Percentiles rank a stretch among this genome's conserved stretches.
Conservation (phyloP, 2,329 filamentous ascomycete genomes). For the Cladorrhinum sp. region DNA sequence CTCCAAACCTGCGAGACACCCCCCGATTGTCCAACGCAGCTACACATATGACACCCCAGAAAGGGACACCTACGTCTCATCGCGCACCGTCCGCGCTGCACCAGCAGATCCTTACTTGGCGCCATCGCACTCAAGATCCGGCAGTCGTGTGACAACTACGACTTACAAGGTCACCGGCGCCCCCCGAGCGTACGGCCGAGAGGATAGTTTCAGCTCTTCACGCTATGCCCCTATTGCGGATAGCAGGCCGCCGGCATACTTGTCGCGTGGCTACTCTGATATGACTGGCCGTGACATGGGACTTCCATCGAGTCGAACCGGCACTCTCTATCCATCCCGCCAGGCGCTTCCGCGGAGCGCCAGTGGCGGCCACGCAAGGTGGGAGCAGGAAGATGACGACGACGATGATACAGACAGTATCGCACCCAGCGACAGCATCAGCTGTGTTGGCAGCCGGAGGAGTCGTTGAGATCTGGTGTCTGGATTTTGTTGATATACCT, state of each 20-base stretch:
- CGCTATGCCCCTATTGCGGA: constrained; percentile 12
- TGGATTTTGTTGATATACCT: background rate
- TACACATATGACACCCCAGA: constrained; percentile 37
- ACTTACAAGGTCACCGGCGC: constrained; percentile 23
- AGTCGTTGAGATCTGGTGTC: constrained; percentile 22
- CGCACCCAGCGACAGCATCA: constrained; percentile 60
- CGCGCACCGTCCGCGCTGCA: constrained; percentile 36
- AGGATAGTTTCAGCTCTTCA: constrained; percentile 21
- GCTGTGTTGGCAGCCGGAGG: constrained; percentile 51
- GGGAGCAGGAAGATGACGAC: constrained; percentile 30
- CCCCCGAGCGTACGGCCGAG: constrained; percentile 21
- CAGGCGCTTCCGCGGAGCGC: constrained; percentile 41
- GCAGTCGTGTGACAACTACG: constrained; percentile 29
- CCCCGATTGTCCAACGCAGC: constrained; percentile 29
- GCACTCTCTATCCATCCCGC: constrained; percentile 18
- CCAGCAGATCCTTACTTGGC: constrained; percentile 26
- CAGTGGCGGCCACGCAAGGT: constrained; percentile 35
- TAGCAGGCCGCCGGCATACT: constrained; percentile 15
- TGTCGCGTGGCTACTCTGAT: constrained; percentile 19
- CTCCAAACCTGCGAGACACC: constrained; percentile 34
- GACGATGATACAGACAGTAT: constrained; percentile 53
- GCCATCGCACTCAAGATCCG: constrained; percentile 32
- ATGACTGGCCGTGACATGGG: constrained; percentile 9
- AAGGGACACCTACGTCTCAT: constrained; percentile 44
- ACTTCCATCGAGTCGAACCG: constrained; percentile 14